These are phyloP conservation scores for Colletotrichum cereale DNA, from an alignment of 2,329 filamentous ascomycete species.

Conservation along the genomic window DNA sequence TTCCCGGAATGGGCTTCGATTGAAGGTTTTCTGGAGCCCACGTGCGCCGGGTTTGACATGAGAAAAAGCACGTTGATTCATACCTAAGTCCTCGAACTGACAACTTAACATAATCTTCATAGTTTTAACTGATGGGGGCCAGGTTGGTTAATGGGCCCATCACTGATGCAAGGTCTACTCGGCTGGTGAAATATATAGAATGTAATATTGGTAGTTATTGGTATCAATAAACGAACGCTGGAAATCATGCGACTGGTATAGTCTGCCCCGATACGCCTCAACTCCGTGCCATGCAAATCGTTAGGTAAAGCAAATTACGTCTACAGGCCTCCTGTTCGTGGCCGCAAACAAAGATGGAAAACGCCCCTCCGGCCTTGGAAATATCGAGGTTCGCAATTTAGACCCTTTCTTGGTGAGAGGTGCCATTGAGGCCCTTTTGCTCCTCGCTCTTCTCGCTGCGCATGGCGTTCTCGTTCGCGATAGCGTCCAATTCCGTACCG, in stretches of 20 bases:
- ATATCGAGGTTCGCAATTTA: not conserved
- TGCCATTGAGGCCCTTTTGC: conserved; percentile 8
- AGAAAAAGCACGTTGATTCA: not conserved
- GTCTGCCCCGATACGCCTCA: conserved; percentile 3
- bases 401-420: conserved; percentile 34
- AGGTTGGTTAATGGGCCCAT: not conserved
- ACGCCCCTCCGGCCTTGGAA: not conserved
- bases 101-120: too few relatives aligned
- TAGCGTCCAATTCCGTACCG: conserved; percentile 53
- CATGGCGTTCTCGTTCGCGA: conserved; percentile 16
- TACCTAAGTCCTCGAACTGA: too few relatives aligned
- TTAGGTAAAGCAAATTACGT: not conserved
- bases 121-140: too few relatives aligned
- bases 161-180: not conserved
- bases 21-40: too few relatives aligned
- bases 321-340: not conserved
- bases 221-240: not conserved
- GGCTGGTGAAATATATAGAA: not conserved
- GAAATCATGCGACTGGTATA: not conserved
- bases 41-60: too few relatives aligned
- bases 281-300: conserved; percentile 24
- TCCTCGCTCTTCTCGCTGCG: conserved; percentile 27
- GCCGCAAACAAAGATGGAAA: not conserved
- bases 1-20: not conserved
- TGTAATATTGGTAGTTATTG: not conserved